These are phyloP conservation scores for Stereum hirsutum DNA, from an alignment of 1,284 basidiomycete species.

Conservation along the genomic window DNA sequence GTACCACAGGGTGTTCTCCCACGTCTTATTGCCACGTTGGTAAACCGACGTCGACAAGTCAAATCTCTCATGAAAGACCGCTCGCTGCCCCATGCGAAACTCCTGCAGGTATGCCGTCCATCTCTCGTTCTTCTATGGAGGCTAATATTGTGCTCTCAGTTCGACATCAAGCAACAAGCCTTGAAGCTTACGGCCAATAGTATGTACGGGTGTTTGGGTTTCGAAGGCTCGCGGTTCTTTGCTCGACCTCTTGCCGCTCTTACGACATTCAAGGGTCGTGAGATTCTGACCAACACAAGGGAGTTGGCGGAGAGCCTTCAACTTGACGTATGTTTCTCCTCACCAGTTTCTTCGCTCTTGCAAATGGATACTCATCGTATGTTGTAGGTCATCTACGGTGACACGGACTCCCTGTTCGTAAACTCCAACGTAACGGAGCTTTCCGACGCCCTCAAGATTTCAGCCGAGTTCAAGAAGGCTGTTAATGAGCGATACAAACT, in stretches of 20 bases:
- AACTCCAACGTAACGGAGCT: conserved; percentile 92
- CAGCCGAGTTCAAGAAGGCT: conserved; percentile 87
- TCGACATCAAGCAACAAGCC: conserved; percentile 96
- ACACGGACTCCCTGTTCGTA: conserved; percentile 98
- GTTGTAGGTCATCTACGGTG: conserved; percentile 90
- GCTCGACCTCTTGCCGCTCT: conserved; percentile 94
- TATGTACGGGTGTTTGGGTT: conserved; percentile 99
- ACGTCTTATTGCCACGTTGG: conserved; percentile 91
- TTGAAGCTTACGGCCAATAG: conserved; percentile 98
- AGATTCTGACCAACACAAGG: conserved; percentile 90
- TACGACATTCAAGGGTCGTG: conserved; percentile 96
- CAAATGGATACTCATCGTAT: conserved; percentile 1
- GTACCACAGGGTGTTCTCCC: conserved; percentile 86
- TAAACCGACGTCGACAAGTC: conserved; percentile 83
- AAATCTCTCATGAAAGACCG: conserved; percentile 96
- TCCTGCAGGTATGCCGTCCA: conserved; percentile 62
- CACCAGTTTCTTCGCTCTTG: conserved; percentile 3
- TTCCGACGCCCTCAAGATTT: conserved; percentile 85
- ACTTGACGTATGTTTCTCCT: conserved; percentile 65
- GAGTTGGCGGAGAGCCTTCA: conserved; percentile 88
- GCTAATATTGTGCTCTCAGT: conserved; percentile 34
- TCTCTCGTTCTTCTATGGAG: not conserved
- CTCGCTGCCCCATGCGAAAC: conserved; percentile 63
- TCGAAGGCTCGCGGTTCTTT: conserved; percentile 95
- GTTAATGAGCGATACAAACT: conserved; percentile 95